These are phyloP conservation scores for Epichloe baconii DNA, from an alignment of 2,329 filamentous ascomycete genomes.

Conservation along the genomic window DNA sequence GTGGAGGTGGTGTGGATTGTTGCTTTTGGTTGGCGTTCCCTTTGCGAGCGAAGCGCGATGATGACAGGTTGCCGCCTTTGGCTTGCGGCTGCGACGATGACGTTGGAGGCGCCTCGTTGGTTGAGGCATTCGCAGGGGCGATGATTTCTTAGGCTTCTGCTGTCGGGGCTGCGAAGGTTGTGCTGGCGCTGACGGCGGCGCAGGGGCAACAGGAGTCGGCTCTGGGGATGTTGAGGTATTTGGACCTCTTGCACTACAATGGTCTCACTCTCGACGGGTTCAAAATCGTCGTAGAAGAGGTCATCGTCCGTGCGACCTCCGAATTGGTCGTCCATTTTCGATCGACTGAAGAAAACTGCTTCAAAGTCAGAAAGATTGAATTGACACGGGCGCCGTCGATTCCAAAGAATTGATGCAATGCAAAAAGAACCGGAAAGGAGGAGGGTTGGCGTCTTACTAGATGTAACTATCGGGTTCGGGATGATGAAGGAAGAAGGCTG, in stretches of 20 bases:
- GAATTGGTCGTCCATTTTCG: constrained; percentile 46
- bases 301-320: constrained; percentile 48
- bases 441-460: neutral
- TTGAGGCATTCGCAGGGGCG: neutral
- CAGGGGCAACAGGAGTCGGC: constrained; percentile 7
- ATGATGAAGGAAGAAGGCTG: neutral
- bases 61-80: constrained; percentile 5
- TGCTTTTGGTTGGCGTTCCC: constrained; percentile 6
- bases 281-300: constrained; percentile 49
- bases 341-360: neutral
- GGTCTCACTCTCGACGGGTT: constrained; percentile 32
- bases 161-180: constrained; percentile 7
- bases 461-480: neutral
- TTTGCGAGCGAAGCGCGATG: constrained; percentile 8
- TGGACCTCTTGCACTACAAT: constrained; percentile 13
- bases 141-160: constrained; percentile 3
- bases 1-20: constrained; percentile 6
- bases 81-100: constrained; percentile 4
- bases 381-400: neutral
- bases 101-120: constrained; percentile 4
- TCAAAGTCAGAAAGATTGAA: neutral
- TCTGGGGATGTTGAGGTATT: constrained; percentile 8
- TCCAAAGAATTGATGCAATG: neutral
- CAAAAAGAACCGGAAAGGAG: neutral
- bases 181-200: constrained; percentile 2